A percentile compares a stretch with the other conserved stretches of the same genome.
These are phyloP conservation scores for Acaromyces ingoldii DNA, from an alignment of 1,284 basidiomycete species.

Conservation along the genomic window DNA sequence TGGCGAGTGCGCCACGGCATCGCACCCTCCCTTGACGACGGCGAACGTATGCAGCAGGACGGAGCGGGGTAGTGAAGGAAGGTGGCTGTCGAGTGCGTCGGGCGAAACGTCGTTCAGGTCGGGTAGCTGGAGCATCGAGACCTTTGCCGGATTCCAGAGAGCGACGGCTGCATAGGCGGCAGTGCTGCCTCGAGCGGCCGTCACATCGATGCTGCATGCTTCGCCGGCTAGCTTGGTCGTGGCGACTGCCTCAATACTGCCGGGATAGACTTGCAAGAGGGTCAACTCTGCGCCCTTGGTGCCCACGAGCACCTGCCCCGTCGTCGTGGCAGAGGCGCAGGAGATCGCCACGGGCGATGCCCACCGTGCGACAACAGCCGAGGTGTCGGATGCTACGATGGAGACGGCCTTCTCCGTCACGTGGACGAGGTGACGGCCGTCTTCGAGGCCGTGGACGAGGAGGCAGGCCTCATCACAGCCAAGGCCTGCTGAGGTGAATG, in stretches of 20 bases:
- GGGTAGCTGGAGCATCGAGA: slow-evolving; percentile 61
- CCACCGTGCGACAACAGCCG: neutral
- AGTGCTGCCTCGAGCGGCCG: slow-evolving; percentile 10
- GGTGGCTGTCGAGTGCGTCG: neutral
- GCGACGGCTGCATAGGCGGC: slow-evolving; percentile 59
- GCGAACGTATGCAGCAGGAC: slow-evolving; percentile 67
- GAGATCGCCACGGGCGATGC: neutral
- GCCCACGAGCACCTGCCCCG: slow-evolving; percentile 62
- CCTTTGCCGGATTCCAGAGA: slow-evolving; percentile 69
- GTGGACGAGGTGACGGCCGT: slow-evolving; percentile 13
- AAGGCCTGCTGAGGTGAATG: neutral
- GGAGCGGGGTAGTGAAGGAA: slow-evolving; percentile 60
- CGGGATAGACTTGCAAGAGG: slow-evolving; percentile 57
- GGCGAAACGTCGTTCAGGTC: slow-evolving; percentile 52
- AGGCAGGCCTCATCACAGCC: neutral
- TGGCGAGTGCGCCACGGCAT: slow-evolving; percentile 49
- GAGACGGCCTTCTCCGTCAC: slow-evolving; percentile 12
- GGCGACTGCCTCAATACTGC: slow-evolving; percentile 24
- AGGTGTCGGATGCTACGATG: neutral
- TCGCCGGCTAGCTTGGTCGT: slow-evolving; percentile 32
- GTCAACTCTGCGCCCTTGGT: slow-evolving; percentile 61
- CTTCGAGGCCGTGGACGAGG: neutral
- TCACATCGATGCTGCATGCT: slow-evolving; percentile 46
- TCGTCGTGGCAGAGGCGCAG: neutral
- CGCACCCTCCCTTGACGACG: too few relatives aligned